Evolutionary conservation across 169 alveolate genomes (phyloP).

Genomic region (Amoebophrya sp.): DNA sequence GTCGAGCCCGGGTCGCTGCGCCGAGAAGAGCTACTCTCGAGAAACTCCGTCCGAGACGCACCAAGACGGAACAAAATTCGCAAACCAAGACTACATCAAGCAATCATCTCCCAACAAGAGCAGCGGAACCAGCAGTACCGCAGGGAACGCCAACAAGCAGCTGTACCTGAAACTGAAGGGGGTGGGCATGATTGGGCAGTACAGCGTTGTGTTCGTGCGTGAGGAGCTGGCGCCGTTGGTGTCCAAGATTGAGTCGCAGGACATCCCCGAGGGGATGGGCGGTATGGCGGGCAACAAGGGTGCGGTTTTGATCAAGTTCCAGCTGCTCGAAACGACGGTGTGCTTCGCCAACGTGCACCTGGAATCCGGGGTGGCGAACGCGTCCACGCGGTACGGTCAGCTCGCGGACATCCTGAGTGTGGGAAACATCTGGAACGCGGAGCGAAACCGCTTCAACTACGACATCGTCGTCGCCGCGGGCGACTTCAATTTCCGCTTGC

Average conservation of each 20-base stretch:
- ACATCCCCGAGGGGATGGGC: not conserved
- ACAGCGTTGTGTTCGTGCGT: not conserved
- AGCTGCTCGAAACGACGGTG: not conserved
- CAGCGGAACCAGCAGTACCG: too few relatives aligned
- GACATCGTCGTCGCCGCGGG: not conserved
- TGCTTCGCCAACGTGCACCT: not conserved
- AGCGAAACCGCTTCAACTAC: not conserved
- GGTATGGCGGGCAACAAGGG: not conserved
- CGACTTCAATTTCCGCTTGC: not conserved
- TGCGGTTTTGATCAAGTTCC: not conserved
- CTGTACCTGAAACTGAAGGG: not conserved
- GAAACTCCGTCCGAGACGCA: too few relatives aligned
- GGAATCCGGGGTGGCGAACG: not conserved
- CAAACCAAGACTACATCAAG: too few relatives aligned
- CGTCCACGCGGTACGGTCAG: not conserved
- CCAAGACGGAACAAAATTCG: too few relatives aligned
- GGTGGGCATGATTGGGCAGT: not conserved
- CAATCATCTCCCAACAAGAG: too few relatives aligned
- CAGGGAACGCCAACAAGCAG: too few relatives aligned
- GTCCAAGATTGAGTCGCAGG: not conserved
- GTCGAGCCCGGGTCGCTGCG: too few relatives aligned
- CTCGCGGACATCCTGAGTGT: not conserved
- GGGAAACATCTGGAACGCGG: not conserved
- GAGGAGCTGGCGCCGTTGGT: not conserved
- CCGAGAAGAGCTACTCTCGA: too few relatives aligned